A percentile compares a stretch with the other conserved stretches of the same genome.
phyloP scores from a whole-genome alignment of 2,329 filamentous ascomycete genomes.

The Talaromyces amestolkiae region DNA sequence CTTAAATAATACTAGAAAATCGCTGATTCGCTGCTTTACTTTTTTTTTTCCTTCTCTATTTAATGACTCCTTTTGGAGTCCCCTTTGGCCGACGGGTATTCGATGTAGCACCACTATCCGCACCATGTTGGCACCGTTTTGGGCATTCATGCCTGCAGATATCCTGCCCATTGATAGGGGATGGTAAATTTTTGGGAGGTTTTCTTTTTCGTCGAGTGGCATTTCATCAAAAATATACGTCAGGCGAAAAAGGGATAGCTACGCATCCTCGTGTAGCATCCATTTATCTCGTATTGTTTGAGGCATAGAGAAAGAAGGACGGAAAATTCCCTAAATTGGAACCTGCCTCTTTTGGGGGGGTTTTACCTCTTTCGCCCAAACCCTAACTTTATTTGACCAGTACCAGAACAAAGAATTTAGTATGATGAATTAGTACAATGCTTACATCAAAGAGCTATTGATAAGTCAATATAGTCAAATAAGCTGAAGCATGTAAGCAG shows the following conservation, averaged over 20 bases:
- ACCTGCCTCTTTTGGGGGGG: conserved; percentile 15
- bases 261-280: background rate
- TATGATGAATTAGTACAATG: background rate
- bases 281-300: background rate
- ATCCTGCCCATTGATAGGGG: conserved; percentile 20
- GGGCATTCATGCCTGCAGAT: conserved; percentile 44
- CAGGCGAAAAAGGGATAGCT: background rate
- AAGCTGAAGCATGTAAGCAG: background rate
- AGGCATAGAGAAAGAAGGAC: background rate
- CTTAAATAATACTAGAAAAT: background rate
- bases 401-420: background rate
- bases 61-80: background rate
- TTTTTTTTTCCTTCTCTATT: conserved; percentile 17
- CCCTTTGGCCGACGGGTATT: background rate
- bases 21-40: conserved; percentile 35
- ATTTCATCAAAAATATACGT: background rate
- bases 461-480: background rate
- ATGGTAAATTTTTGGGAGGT: background rate
- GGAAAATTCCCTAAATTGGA: conserved; percentile 14
- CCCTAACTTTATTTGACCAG: conserved; percentile 14
- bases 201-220: background rate
- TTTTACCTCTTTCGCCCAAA: conserved; percentile 7
- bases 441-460: background rate
- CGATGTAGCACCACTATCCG: conserved; percentile 19
- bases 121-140: conserved; percentile 28